A percentile compares a stretch with the other conserved stretches of the same genome.
These are phyloP conservation scores for Colletotrichum costaricense DNA, from an alignment of 2,329 filamentous ascomycete species.

Conservation along the genomic window DNA sequence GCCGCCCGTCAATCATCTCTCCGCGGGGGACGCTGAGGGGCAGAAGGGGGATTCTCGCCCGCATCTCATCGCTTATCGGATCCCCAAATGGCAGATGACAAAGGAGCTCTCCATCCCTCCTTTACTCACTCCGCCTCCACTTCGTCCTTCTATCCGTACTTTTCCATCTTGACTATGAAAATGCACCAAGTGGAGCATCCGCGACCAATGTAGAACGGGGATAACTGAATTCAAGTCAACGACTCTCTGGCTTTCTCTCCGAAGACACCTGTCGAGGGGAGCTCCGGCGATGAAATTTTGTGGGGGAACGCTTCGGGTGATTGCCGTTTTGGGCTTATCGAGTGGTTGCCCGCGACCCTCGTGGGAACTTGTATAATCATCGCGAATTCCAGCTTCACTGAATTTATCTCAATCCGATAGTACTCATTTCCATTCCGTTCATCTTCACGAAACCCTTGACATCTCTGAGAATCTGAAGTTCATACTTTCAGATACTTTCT, in stretches of 20 bases:
- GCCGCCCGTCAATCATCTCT: conserved; percentile 1
- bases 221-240: background rate
- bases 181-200: conserved; percentile 1
- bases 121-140: conserved; percentile 20
- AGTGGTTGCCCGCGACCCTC: background rate
- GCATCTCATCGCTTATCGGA: background rate
- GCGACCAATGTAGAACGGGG: background rate
- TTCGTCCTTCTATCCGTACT: conserved; percentile 6
- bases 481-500: background rate
- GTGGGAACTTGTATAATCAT: conserved; percentile 15
- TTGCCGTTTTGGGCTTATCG: conserved; percentile 18
- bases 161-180: background rate
- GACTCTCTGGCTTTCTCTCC: background rate
- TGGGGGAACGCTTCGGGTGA: conserved; percentile 1
- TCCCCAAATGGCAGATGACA: background rate
- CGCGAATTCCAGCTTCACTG: conserved; percentile 1
- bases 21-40: conserved; percentile 1
- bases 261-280: conserved; percentile 20
- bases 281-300: conserved; percentile 2
- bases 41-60: background rate
- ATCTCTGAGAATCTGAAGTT: background rate
- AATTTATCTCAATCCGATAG: background rate
- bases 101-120: background rate
- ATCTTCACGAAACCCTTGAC: background rate
- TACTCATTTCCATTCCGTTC: background rate